Evolutionary conservation across 1,139 yeast genomes (phyloP).

Genomic region (Suhomyces coccinellae): DNA sequence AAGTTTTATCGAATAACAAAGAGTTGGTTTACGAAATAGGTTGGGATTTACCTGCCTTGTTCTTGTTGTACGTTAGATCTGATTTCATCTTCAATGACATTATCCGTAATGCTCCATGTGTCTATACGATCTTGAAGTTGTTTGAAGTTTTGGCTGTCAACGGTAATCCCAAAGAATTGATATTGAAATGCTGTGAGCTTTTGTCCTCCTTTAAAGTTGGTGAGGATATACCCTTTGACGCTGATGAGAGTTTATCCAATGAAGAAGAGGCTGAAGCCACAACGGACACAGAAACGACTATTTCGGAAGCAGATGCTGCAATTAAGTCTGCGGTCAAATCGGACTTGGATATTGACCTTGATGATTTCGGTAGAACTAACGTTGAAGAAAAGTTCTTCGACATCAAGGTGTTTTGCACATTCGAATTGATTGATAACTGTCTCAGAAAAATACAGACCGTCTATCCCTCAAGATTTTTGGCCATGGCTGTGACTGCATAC

Average conservation of each 20-base stretch:
- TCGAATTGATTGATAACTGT: constrained; percentile 59
- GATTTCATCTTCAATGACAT: constrained; percentile 16
- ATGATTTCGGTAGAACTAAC: neutral
- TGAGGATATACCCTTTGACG: constrained; percentile 9
- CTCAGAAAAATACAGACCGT: constrained; percentile 55
- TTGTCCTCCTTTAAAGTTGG: constrained; percentile 29
- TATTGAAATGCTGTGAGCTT: constrained; percentile 67
- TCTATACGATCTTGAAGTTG: constrained; percentile 44
- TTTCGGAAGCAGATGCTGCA: neutral
- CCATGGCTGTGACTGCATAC: constrained; percentile 60
- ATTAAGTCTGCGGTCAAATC: neutral
- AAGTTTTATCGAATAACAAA: constrained; percentile 43
- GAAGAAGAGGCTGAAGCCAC: neutral
- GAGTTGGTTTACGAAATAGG: constrained; percentile 69
- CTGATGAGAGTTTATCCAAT: neutral
- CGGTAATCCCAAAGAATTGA: constrained; percentile 81
- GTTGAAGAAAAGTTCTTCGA: constrained; percentile 35
- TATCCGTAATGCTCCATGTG: constrained; percentile 37
- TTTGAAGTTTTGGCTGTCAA: constrained; percentile 58
- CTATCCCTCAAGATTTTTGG: constrained; percentile 75
- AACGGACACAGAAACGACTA: neutral
- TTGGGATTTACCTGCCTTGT: constrained; percentile 79
- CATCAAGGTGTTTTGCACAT: constrained; percentile 59
- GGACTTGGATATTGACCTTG: neutral
- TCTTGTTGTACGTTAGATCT: constrained; percentile 48